Conservation (phyloP, 2,329 filamentous ascomycete genomes). For the Claviceps capensis region DNA sequence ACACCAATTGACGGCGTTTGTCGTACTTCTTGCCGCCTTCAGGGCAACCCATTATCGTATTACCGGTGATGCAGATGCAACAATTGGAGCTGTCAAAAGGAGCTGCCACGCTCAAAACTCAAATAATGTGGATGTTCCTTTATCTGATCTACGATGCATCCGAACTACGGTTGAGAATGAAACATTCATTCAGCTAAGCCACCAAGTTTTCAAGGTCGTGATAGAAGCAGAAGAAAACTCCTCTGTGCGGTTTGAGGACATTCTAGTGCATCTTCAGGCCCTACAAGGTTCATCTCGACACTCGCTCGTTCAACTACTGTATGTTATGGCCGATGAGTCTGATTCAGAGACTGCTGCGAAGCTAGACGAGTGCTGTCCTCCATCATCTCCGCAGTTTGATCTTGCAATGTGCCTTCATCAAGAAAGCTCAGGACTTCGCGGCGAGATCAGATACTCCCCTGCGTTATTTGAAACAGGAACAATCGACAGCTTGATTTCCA, state of each 20-base stretch:
- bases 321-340: background rate
- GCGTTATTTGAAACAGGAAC: background rate
- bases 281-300: background rate
- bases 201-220: background rate
- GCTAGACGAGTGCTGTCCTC: background rate
- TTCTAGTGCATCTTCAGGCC: background rate
- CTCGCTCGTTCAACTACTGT: background rate
- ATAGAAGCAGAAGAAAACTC: background rate
- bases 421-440: background rate
- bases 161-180: background rate
- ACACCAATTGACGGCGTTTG: constrained; percentile 4
- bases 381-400: background rate
- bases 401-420: background rate
- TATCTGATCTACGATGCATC: constrained; percentile 15
- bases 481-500: background rate
- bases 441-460: background rate
- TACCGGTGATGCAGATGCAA: constrained; percentile 12
- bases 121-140: constrained; percentile 11
- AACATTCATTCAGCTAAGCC: constrained; percentile 8
- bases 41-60: constrained; percentile 14
- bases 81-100: constrained; percentile 10
- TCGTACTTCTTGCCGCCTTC: constrained; percentile 13
- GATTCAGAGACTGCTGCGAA: background rate
- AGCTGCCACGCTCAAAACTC: constrained; percentile 6
- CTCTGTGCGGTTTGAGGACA: background rate